phyloP scores from a whole-genome alignment of 257 asterid genomes.

The Rhazya stricta region DNA sequence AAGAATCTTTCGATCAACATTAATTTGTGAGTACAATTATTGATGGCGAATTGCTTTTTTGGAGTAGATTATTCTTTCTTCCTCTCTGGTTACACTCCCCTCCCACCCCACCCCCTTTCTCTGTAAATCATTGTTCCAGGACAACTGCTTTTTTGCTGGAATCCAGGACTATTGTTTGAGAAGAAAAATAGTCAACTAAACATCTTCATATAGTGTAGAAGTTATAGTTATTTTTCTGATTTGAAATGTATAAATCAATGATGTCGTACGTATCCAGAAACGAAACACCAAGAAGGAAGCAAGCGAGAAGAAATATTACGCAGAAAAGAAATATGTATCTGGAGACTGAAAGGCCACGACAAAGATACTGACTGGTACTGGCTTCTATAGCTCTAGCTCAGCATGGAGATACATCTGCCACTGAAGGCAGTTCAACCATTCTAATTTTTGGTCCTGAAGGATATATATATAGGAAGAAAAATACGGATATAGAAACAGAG shows the following conservation, averaged over 20 bases:
- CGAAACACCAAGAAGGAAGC: conserved; percentile 89
- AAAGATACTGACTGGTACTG: background rate
- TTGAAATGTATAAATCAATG: background rate
- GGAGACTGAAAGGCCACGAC: conserved; percentile 43
- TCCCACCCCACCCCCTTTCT: too few relatives aligned
- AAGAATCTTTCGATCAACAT: background rate
- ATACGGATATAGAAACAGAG: background rate
- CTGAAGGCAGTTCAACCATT: background rate
- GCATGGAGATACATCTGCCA: background rate
- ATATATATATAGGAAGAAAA: background rate
- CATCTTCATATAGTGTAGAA: background rate
- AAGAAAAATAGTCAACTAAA: background rate
- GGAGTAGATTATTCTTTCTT: background rate
- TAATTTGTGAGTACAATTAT: background rate
- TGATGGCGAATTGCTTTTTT: background rate
- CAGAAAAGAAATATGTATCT: conserved; percentile 60
- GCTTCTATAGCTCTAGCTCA: background rate
- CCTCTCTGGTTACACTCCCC: background rate
- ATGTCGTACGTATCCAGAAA: conserved; percentile 40
- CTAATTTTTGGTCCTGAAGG: background rate
- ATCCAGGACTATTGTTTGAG: background rate
- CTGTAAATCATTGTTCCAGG: too few relatives aligned
- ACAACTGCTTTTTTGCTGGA: too few relatives aligned
- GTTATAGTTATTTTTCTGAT: background rate
- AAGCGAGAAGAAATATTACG: conserved; percentile 78